These are phyloP conservation scores for Scheffersomyces stambukii DNA, from an alignment of 1,139 yeast species.

Conservation along the genomic window DNA sequence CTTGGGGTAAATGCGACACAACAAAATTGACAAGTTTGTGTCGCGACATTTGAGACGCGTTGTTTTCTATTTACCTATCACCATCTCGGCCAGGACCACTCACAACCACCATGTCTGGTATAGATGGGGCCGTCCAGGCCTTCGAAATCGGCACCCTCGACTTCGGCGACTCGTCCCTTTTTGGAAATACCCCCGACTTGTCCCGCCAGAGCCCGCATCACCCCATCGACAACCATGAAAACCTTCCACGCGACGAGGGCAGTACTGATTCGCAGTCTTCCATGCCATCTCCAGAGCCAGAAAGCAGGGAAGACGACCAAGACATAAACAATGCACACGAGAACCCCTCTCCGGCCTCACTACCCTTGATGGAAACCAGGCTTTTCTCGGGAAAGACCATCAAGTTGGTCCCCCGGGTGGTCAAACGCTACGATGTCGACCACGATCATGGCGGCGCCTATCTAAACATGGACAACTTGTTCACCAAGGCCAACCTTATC, in stretches of 20 bases:
- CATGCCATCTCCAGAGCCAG: not conserved
- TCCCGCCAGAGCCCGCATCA: too few species aligned
- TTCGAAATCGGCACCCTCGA: slow-evolving; percentile 1
- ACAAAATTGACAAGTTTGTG: too few species aligned
- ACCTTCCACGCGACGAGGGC: not conserved
- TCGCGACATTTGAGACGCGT: slow-evolving; percentile 5
- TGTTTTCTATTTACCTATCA: slow-evolving; percentile 1
- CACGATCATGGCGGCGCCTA: slow-evolving; percentile 12
- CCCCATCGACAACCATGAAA: too few species aligned
- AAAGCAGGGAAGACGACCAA: not conserved
- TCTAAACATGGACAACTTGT: slow-evolving; percentile 29
- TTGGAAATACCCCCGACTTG: too few species aligned
- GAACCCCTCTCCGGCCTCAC: slow-evolving; percentile 3
- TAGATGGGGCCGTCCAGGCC: too few species aligned
- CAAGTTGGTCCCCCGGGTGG: slow-evolving; percentile 15
- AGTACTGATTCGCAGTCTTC: not conserved
- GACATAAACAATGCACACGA: not conserved
- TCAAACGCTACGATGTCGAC: slow-evolving; percentile 2
- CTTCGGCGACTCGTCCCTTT: slow-evolving; percentile 4
- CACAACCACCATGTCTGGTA: too few species aligned
- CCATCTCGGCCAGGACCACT: too few species aligned
- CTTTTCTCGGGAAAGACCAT: slow-evolving; percentile 23
- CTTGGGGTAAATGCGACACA: too few species aligned
- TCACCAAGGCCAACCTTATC: slow-evolving; percentile 24
- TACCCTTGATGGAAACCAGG: slow-evolving; percentile 16